Base-by-base conservation (phyloP, 1,284 basidiomycete species). In the Inonotus obliquus region DNA sequence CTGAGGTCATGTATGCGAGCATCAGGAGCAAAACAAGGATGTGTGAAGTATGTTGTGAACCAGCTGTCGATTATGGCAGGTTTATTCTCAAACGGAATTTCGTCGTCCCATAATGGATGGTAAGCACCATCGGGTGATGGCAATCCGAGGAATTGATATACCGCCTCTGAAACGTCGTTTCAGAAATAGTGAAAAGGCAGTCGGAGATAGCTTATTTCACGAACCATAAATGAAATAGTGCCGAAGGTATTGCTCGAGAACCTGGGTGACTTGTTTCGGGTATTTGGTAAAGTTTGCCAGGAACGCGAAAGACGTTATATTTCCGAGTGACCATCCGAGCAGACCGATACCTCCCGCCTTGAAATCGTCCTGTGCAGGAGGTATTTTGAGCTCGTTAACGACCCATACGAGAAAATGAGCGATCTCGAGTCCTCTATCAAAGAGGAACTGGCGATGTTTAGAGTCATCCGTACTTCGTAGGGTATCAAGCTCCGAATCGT, bases 341-440 rank as follows among this genome's bases (percentile, higher is more conserved):
- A 65, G 35, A 14, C 41, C 51, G 21, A 65, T 25, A 6, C 63
- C 63, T n/a, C 60, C 60, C 10, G 39, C 10, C 13, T 51, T 51
- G 4, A 55, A 3, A n/a, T 35, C 29, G 17, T 10, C 23, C 19
- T 29, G 4, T 27, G n/a, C 35, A 7, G 44, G 57, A 37, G 63
- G 61, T 19, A 65, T 52, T 23, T 60, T 37, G 23, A 65, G 38
- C n/a, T 44, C 44, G 14, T 52, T 23, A 9, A 64, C 49, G 21
- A 57, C 48, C 62, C 60, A 67, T 21, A 54, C 19, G 9, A 68
- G 54, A 58, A 67, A 67, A 10, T n/a, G 1, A 9, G 58, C 61
- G 19, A 68, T 32, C 45, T 67, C 65, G 1, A 58, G 47, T 2
- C 63, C 66, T 11, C 65, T 58, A 11, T 37, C 56, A 21, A 54